A percentile compares a stretch with the other conserved stretches of the same genome.
These are phyloP conservation scores for Citrus hindsii DNA, from an alignment of 345 rosid genomes.

Conservation along the genomic window DNA sequence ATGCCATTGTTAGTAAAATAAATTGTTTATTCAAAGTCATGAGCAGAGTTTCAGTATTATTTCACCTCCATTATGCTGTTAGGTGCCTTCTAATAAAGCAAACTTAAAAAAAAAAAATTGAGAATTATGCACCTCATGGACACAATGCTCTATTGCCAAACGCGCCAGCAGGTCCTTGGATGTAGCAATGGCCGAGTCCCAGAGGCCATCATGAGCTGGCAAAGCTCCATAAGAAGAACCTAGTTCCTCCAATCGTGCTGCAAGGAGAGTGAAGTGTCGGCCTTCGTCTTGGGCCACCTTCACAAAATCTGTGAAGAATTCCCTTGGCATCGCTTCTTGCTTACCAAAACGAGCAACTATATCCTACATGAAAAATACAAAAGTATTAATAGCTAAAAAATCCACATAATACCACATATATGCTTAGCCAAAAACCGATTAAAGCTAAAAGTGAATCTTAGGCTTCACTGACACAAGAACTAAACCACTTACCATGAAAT, in stretches of 20 bases:
- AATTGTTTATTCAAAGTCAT: background rate
- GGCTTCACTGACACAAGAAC: background rate
- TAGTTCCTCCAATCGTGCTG: constrained; percentile 61
- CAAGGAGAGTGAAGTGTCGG: constrained; percentile 77
- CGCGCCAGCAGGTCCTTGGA: constrained; percentile 71
- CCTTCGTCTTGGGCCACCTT: constrained; percentile 92
- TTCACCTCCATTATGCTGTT: background rate
- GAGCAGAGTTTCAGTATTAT: too few relatives aligned
- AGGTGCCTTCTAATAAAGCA: background rate
- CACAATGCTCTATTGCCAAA: constrained; percentile 85
- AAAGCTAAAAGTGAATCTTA: background rate
- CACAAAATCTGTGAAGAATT: constrained; percentile 84
- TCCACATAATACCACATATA: background rate
- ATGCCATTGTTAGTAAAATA: background rate
- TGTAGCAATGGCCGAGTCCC: constrained; percentile 87
- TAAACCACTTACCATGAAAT: background rate
- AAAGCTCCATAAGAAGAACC: constrained; percentile 80
- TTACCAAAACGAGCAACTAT: constrained; percentile 90
- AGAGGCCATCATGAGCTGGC: constrained; percentile 91
- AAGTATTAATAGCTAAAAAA: background rate
- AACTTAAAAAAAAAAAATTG: background rate
- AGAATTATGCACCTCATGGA: constrained; percentile 63
- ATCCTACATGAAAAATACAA: constrained; percentile 39
- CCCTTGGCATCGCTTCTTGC: constrained; percentile 90
- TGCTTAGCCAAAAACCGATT: background rate